These are phyloP conservation scores for Ulmus americana DNA, from an alignment of 331 rosid genomes.

Conservation along the genomic window DNA sequence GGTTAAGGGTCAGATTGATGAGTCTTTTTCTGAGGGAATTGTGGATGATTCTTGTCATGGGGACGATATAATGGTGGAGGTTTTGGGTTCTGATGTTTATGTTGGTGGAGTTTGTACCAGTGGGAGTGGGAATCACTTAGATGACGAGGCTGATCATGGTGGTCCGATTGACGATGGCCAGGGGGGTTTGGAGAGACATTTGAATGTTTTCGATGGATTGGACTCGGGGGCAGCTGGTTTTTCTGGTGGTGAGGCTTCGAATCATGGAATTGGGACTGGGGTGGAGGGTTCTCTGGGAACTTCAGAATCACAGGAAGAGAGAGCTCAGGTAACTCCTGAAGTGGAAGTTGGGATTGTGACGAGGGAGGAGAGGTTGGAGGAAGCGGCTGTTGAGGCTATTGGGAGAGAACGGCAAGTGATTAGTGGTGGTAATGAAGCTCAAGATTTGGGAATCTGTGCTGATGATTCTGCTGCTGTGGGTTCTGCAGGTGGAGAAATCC, in stretches of 20 bases:
- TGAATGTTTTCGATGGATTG: slow-evolving; percentile 11
- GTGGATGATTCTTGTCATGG: slow-evolving; percentile 52
- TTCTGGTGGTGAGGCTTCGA: slow-evolving; percentile 12
- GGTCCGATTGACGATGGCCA: slow-evolving; percentile 24
- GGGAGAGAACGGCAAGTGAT: slow-evolving; percentile 12
- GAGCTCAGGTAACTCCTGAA: slow-evolving; percentile 7
- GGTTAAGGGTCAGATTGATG: slow-evolving; percentile 32
- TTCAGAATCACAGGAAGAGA: slow-evolving; percentile 26
- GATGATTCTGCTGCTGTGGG: slow-evolving; percentile 18
- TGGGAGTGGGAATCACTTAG: slow-evolving; percentile 24
- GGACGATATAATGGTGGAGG: slow-evolving; percentile 71
- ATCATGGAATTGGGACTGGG: slow-evolving; percentile 5
- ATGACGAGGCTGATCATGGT: slow-evolving; percentile 22
- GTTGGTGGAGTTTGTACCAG: slow-evolving; percentile 71
- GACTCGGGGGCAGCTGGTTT: slow-evolving; percentile 17
- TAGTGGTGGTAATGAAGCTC: slow-evolving; percentile 16
- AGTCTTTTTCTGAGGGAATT: slow-evolving; percentile 27
- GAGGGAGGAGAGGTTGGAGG: slow-evolving; percentile 17
- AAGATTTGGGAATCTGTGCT: slow-evolving; percentile 11
- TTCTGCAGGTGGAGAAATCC: slow-evolving; percentile 17
- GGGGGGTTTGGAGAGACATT: slow-evolving; percentile 29
- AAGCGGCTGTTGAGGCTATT: slow-evolving; percentile 14
- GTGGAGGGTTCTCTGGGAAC: slow-evolving; percentile 25
- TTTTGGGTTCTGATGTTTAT: slow-evolving; percentile 63
- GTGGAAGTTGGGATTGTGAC: slow-evolving; percentile 22